Evolutionary conservation across 768 basidiomycete genomes (phyloP), one percentile per base, ranked within the genome.

Genomic region (Candolleomyces eurysporus): DNA sequence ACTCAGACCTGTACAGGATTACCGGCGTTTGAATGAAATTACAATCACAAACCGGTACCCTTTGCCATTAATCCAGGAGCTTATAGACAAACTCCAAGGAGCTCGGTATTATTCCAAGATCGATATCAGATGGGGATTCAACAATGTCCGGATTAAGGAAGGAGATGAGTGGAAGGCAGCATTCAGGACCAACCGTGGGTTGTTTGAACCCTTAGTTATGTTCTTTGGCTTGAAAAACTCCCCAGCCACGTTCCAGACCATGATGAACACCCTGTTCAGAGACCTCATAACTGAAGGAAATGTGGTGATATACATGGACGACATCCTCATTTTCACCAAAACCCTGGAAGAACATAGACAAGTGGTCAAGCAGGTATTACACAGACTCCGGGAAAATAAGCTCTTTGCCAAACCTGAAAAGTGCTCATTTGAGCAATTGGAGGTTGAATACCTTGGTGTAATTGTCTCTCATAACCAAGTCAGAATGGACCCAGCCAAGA

Each of bases 261-360:
- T 63, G 58, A 63, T 63, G 58, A 50, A 59, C n/a, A 11, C 0
- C 0, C 52, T 63, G 0, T 63, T 63, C 48, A 4, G 16, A n/a
- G 56, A 57, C 3, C 11, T 57, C 17, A 36, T 57, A 3, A 26
- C 14, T 14, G 17, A 40, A 50, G 55, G 55, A 21, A 5, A 6
- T 3, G 61, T 82, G 4, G 45, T 74, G 1, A 66, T 79, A 0
- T 79, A 82, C 63, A 64, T 80, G 22, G 77, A 80, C 58, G 72
- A 81, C 62, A 75, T 55, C 26, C 30, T 55, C 3, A 52, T 59
- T 31, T 59, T 59, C 39, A 50, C 48, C 16, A 59, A 60, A 48
- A 60, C 64, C 10, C 49, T 63, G 4, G 42, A 64, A 4, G 22
- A 60, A 16, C 61, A 58, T 46, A 4, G 30, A 5, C n/a, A 17